Percentiles rank a stretch among this genome's conserved stretches.
These are phyloP conservation scores for Ogataea sp. DNA, from an alignment of 805 yeast genomes.

Conservation along the genomic window DNA sequence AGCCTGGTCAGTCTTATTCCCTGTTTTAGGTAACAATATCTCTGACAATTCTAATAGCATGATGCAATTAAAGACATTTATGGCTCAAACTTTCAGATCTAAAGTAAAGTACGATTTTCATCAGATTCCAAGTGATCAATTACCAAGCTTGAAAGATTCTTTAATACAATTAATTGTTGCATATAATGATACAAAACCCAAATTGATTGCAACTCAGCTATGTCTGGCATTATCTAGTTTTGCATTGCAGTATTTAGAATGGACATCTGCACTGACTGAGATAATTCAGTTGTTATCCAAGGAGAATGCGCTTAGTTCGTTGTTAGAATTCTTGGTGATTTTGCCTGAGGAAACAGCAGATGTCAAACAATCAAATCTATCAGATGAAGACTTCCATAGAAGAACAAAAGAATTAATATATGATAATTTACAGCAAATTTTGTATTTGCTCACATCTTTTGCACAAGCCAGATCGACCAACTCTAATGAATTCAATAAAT, in stretches of 20 bases:
- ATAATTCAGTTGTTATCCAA: slow-evolving; percentile 43
- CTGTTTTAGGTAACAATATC: slow-evolving; percentile 32
- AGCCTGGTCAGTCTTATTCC: slow-evolving; percentile 72
- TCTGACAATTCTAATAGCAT: slow-evolving; percentile 20
- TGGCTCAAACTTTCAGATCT: slow-evolving; percentile 85
- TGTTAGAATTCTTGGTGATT: slow-evolving; percentile 76
- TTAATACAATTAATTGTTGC: slow-evolving; percentile 48
- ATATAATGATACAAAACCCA: slow-evolving; percentile 34
- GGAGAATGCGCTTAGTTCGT: slow-evolving; percentile 31
- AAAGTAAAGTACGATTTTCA: slow-evolving; percentile 77
- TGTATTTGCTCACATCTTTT: slow-evolving; percentile 51
- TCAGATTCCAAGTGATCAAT: slow-evolving; percentile 60
- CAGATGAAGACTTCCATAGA: slow-evolving; percentile 68
- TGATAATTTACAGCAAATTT: slow-evolving; percentile 59
- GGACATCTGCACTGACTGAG: slow-evolving; percentile 68
- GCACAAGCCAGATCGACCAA: slow-evolving; percentile 21
- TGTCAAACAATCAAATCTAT: slow-evolving; percentile 65
- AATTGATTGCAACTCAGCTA: slow-evolving; percentile 72
- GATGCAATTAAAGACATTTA: slow-evolving; percentile 65
- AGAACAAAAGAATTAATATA: slow-evolving; percentile 60
- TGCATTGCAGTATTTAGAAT: slow-evolving; percentile 65
- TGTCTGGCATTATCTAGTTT: slow-evolving; percentile 76
- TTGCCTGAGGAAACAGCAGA: slow-evolving; percentile 88
- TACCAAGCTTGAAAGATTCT: slow-evolving; percentile 57
- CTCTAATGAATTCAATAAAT: slow-evolving; percentile 26